Conservation (phyloP, 331 rosid genomes). For the Quercus tomentella region DNA sequence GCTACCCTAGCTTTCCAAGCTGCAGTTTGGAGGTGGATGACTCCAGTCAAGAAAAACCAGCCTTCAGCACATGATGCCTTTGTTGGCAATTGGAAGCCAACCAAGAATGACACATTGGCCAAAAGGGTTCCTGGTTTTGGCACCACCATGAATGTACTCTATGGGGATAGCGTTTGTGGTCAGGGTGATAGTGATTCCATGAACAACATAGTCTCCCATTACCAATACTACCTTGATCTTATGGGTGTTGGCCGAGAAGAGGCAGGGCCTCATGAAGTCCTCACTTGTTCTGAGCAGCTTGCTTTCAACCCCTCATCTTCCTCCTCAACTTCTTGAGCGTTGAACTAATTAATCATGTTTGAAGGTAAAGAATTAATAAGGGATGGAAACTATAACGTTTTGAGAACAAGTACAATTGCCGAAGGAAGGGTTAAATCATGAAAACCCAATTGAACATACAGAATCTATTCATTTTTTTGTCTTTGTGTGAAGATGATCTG, state of each 20-base stretch:
- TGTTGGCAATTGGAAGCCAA: constrained; percentile 60
- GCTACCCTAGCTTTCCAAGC: constrained; percentile 54
- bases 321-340: constrained; percentile 5
- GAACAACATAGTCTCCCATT: constrained; percentile 48
- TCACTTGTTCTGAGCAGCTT: constrained; percentile 44
- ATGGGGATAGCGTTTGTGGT: constrained; percentile 41
- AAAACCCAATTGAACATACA: neutral
- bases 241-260: constrained; percentile 52
- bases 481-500: constrained; percentile 4
- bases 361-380: constrained; percentile 21
- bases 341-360: neutral
- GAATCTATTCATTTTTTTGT: neutral
- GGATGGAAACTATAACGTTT: constrained; percentile 6
- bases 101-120: constrained; percentile 54
- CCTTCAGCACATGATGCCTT: constrained; percentile 55
- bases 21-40: constrained; percentile 62
- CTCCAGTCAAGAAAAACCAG: constrained; percentile 40
- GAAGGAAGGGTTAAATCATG: neutral
- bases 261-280: constrained; percentile 49
- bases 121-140: constrained; percentile 50
- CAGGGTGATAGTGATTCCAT: constrained; percentile 42
- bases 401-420: constrained; percentile 15
- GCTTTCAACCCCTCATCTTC: constrained; percentile 34
- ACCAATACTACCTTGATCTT: constrained; percentile 40
- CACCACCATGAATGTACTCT: constrained; percentile 46